Evolutionary conservation across 2,329 filamentous ascomycete genomes (phyloP).

Genomic region (Kalmusia sp.): DNA sequence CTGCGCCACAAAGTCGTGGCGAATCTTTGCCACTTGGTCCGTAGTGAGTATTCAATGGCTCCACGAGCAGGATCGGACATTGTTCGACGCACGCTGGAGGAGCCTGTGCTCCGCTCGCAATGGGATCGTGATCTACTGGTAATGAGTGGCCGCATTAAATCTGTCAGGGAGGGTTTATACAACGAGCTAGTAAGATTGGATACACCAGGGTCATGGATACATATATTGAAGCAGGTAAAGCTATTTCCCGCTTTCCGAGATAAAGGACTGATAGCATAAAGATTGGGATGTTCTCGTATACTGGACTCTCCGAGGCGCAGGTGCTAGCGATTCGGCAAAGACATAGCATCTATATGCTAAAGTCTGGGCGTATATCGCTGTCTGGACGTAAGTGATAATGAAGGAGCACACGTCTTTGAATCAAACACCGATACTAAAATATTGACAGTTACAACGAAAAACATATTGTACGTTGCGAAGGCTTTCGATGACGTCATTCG

Average conservation of each 20-base stretch:
- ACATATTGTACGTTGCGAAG: too few relatives aligned
- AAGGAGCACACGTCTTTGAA: too few relatives aligned
- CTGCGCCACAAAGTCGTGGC: too few relatives aligned
- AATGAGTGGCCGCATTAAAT: slow-evolving; percentile 94
- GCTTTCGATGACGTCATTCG: too few relatives aligned
- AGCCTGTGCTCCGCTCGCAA: slow-evolving; percentile 77
- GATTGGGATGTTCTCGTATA: slow-evolving; percentile 99
- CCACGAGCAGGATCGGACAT: too few relatives aligned
- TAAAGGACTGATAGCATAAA: too few relatives aligned
- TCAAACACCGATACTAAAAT: too few relatives aligned
- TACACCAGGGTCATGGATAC: slow-evolving; percentile 92
- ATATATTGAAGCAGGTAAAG: slow-evolving; percentile 97
- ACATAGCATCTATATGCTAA: slow-evolving; percentile 87
- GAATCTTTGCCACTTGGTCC: slow-evolving; percentile 89
- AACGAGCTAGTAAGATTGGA: slow-evolving; percentile 80
- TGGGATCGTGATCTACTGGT: slow-evolving; percentile 92
- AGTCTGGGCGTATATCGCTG: slow-evolving; percentile 98
- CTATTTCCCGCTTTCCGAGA: too few relatives aligned
- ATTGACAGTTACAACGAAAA: too few relatives aligned
- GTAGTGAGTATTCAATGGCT: slow-evolving; percentile 92
- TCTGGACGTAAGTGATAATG: too few relatives aligned
- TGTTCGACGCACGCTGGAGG: too few relatives aligned
- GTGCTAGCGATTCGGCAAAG: slow-evolving; percentile 73
- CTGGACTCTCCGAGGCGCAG: slow-evolving; percentile 76
- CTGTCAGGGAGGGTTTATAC: slow-evolving; percentile 82